phyloP scores from a whole-genome alignment of 768 basidiomycete genomes.

The Trametes cingulata region DNA sequence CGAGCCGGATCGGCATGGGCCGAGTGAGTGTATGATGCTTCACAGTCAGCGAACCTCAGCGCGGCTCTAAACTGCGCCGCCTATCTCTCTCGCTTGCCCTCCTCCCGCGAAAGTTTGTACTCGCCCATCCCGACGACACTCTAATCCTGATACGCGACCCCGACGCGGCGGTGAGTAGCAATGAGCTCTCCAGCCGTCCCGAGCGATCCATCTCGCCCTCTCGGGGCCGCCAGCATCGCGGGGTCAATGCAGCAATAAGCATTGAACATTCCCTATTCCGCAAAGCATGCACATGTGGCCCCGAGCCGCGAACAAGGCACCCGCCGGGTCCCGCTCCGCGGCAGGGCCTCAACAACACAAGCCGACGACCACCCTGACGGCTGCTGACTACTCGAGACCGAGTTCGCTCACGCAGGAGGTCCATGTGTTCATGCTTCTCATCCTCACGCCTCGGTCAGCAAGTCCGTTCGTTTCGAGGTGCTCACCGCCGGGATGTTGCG shows the following conservation, averaged over 20 bases:
- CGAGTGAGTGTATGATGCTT: conserved; percentile 2
- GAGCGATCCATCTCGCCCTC: too few species aligned
- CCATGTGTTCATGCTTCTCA: neutral
- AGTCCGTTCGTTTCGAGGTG: neutral
- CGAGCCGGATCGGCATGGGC: conserved; percentile 6
- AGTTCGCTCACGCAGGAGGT: too few species aligned
- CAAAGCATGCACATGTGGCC: neutral
- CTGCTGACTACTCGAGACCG: too few species aligned
- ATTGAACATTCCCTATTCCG: too few species aligned
- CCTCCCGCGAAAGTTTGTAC: conserved; percentile 13
- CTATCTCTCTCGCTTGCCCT: conserved; percentile 2
- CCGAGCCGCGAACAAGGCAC: neutral
- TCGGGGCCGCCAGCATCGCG: too few species aligned
- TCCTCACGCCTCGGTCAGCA: neutral
- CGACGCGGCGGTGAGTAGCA: conserved; percentile 3
- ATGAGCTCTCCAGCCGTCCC: neutral
- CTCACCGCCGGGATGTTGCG: neutral
- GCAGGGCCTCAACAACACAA: neutral
- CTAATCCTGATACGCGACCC: conserved; percentile 8
- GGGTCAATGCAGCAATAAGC: too few species aligned
- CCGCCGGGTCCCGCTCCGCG: neutral
- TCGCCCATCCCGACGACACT: neutral
- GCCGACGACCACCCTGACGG: neutral
- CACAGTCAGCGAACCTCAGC: conserved; percentile 14
- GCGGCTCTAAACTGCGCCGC: conserved; percentile 15